Conservation (phyloP, 306 rosid genomes). For the Pueraria montana region DNA sequence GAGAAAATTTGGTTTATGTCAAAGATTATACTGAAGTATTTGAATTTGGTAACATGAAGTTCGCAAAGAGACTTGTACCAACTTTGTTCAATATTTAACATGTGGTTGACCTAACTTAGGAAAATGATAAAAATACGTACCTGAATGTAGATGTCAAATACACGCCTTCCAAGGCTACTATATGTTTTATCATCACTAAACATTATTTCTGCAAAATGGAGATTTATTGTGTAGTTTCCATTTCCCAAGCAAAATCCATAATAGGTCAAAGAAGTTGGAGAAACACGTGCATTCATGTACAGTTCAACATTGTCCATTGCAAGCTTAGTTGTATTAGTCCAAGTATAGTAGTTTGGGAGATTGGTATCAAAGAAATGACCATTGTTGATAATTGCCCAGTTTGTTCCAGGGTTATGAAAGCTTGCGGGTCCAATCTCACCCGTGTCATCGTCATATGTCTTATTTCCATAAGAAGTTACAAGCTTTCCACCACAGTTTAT, state of each 20-base stretch:
- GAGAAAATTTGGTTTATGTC: conserved; percentile 27
- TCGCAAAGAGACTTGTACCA: background rate
- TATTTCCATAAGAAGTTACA: background rate
- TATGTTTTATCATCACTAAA: conserved; percentile 42
- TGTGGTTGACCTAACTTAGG: background rate
- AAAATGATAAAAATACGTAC: conserved; percentile 45
- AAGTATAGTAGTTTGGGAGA: conserved; percentile 3
- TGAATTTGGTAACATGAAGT: background rate
- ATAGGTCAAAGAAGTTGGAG: conserved; percentile 71
- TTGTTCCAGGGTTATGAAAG: conserved; percentile 22
- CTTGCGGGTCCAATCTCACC: conserved; percentile 5
- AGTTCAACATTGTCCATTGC: conserved; percentile 49
- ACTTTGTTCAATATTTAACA: conserved; percentile 20
- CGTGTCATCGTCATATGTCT: conserved; percentile 46
- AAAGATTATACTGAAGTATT: background rate
- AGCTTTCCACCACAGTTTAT: conserved; percentile 57
- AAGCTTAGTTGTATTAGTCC: conserved; percentile 49
- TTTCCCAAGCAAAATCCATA: conserved; percentile 65
- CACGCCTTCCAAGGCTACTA: conserved; percentile 62
- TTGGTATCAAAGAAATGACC: conserved; percentile 62
- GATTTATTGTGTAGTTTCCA: conserved; percentile 61
- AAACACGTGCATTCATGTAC: conserved; percentile 71
- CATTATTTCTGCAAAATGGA: conserved; percentile 68
- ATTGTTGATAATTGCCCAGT: conserved; percentile 69
- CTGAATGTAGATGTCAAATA: conserved; percentile 70